Conservation (phyloP, 225 moss, liverwort and hornwort genomes). For the Physcomitrium patens region DNA sequence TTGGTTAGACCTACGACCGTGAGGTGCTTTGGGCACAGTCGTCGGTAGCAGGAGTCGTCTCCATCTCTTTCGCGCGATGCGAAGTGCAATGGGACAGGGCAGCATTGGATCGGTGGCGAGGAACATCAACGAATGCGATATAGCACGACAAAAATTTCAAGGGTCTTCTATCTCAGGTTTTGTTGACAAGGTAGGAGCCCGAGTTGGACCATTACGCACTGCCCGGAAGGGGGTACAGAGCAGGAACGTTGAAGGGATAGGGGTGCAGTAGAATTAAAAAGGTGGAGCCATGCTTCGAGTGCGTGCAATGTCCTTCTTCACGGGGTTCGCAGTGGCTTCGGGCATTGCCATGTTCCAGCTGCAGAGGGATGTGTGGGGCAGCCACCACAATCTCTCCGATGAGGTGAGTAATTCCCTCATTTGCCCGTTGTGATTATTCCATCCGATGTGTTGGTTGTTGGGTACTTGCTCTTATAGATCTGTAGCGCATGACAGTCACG, state of each 20-base stretch:
- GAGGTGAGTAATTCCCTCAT: constrained; percentile 51
- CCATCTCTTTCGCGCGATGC: too few relatives aligned
- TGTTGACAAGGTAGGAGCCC: constrained; percentile 5
- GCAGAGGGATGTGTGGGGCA: constrained; percentile 93
- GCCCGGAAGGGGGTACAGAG: not conserved
- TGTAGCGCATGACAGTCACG: not conserved
- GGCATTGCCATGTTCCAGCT: constrained; percentile 91
- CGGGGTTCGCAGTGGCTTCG: constrained; percentile 82
- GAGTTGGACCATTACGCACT: too few relatives aligned
- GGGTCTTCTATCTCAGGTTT: not conserved
- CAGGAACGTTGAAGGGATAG: not conserved
- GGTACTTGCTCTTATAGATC: not conserved
- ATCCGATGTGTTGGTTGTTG: not conserved
- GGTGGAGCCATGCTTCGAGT: constrained; percentile 77
- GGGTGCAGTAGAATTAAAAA: not conserved
- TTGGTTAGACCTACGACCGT: too few relatives aligned
- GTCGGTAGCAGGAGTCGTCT: too few relatives aligned
- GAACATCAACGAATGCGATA: not conserved
- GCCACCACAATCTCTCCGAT: constrained; percentile 81
- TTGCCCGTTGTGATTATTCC: not conserved
- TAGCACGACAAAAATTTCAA: not conserved
- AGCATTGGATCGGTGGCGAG: constrained; percentile 3
- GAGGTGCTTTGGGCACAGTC: too few relatives aligned
- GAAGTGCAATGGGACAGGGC: too few relatives aligned
- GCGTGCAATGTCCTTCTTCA: constrained; percentile 73